phyloP scores from a whole-genome alignment of 148 eudicot species.

The Oxyria digyna region DNA sequence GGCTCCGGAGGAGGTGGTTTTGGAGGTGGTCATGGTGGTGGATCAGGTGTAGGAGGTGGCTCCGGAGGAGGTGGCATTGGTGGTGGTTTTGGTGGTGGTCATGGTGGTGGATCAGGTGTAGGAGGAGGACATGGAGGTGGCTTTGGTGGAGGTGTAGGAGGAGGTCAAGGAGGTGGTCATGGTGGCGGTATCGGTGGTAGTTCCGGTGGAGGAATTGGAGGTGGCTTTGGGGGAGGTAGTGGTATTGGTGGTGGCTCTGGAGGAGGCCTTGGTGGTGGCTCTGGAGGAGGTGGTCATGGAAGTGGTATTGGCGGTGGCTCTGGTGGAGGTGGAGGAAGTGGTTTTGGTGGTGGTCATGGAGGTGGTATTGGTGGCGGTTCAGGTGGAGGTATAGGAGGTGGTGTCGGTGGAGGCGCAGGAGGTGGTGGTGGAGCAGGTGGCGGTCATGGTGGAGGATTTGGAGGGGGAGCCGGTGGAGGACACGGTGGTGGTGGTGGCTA shows the following conservation, averaged over 20 bases:
- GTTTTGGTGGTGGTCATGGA: neutral
- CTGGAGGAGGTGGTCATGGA: neutral
- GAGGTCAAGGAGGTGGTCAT: neutral
- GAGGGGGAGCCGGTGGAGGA: neutral
- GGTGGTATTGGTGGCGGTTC: neutral
- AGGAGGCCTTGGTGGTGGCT: neutral
- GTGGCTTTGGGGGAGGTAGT: neutral
- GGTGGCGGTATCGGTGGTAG: neutral
- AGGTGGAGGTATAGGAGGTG: neutral
- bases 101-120: neutral
- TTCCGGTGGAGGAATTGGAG: neutral
- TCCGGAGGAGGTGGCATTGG: conserved; percentile 7
- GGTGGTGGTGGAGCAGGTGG: neutral
- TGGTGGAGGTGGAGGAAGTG: neutral
- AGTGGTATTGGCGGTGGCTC: neutral
- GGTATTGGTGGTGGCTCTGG: neutral
- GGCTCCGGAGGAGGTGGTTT: neutral
- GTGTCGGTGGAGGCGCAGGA: neutral
- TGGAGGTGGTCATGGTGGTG: neutral
- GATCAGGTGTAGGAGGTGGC: neutral
- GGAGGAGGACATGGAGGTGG: conserved; percentile 8
- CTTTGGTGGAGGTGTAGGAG: neutral
- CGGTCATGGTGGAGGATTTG: neutral
- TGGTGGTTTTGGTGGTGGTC: neutral
- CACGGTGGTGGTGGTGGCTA: neutral